A percentile compares a stretch with the other conserved stretches of the same genome.
Conservation (phyloP, 345 rosid genomes). For the Corchorus olitorius region DNA sequence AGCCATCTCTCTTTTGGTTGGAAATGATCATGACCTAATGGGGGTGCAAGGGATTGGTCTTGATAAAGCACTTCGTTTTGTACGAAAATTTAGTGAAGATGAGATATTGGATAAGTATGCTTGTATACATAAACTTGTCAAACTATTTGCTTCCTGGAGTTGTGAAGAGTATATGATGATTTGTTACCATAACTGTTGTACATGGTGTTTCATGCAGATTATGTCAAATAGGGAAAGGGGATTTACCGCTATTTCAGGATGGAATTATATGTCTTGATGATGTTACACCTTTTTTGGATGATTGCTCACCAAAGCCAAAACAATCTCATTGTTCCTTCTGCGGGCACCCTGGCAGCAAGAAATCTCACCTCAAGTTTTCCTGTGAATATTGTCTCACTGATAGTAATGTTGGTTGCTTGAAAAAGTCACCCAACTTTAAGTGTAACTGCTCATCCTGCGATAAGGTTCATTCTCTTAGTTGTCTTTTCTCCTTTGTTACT, state of each 20-base stretch:
- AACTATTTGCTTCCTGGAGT: conserved; percentile 14
- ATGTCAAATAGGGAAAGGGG: conserved; percentile 57
- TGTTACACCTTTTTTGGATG: conserved; percentile 30
- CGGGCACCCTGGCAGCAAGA: conserved; percentile 89
- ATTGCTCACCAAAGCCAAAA: conserved; percentile 42
- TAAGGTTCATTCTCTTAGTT: conserved; percentile 39
- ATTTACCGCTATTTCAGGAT: conserved; percentile 29
- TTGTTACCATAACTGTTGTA: background rate
- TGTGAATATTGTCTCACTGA: conserved; percentile 58
- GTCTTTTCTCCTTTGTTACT: background rate
- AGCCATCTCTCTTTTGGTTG: conserved; percentile 85
- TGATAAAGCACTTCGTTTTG: conserved; percentile 73
- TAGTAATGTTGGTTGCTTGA: conserved; percentile 51
- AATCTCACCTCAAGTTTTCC: conserved; percentile 57
- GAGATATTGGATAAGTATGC: conserved; percentile 64
- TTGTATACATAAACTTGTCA: conserved; percentile 9
- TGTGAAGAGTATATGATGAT: conserved; percentile 9
- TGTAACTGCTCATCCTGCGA: conserved; percentile 67
- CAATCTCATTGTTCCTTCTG: conserved; percentile 81
- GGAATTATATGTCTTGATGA: conserved; percentile 33
- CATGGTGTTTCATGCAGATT: conserved; percentile 46
- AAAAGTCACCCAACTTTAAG: conserved; percentile 61
- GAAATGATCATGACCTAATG: conserved; percentile 73
- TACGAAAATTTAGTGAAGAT: conserved; percentile 58
- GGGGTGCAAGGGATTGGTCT: conserved; percentile 88